Base-by-base conservation (phyloP, 1,284 basidiomycete genomes). In the Xerocomus alliaceus region DNA sequence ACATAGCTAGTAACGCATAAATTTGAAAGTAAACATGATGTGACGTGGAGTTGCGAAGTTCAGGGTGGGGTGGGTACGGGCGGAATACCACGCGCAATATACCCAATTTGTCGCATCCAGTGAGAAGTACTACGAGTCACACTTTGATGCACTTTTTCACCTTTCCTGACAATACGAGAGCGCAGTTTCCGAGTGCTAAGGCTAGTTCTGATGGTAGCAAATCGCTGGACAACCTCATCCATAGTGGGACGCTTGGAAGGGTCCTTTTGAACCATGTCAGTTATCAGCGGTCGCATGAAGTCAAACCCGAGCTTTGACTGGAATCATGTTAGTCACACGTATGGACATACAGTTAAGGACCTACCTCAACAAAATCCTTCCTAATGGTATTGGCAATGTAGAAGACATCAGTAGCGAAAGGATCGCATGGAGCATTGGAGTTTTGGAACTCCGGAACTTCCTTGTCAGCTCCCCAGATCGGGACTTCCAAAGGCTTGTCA, bases 351-450 rank as follows among this genome's bases (percentile, higher is more conserved):
- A 3, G n/a, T 15, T 18, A 15, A 24, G 34, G 11, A 34, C 62
- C 11, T 42, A 78, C 77, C 51, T 75, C 61, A 2, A 74, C 6
- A 29, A 79, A 73, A 20, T 68, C 60, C 24, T 65, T 56, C n/a
- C 50, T 65, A 47, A 79, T 72, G 2, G 71, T 29, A 56, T 79
- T 77, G 0, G 78, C 78, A 1, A 80, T 45, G 37, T 75, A 77
- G 58, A 75, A 81, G 2, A 80, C 68, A 34, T 81, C 78, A 0
- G 76, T 76, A 10, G 72, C 64, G 42, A 79, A 80, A 0, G 79
- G 77, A 65, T 79, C 59, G 22, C 68, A 69, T 2, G 69, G 71
- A 0, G 22, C 35, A 1, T 71, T 57, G 7, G 67, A 54, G 3
- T 58, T 61, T 7, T 63, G 64, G 52, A 65, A 65, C 24, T 70